phyloP scores from a whole-genome alignment of 805 yeast genomes.

The Blastobotrys attinorum region DNA sequence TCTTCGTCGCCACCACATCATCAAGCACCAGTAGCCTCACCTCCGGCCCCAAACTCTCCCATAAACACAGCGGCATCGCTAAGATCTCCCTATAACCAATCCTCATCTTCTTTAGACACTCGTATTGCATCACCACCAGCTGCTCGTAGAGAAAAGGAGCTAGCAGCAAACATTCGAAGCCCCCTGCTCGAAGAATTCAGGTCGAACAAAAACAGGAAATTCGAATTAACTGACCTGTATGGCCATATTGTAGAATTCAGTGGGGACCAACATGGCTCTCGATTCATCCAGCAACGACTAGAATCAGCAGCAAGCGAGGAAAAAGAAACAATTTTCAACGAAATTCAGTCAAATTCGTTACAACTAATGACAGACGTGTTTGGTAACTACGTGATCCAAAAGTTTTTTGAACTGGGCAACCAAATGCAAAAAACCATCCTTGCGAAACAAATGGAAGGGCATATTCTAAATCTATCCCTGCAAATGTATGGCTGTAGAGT shows the following conservation, averaged over 20 bases:
- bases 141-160: conserved; percentile 1
- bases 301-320: conserved; percentile 57
- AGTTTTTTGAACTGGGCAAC: conserved; percentile 79
- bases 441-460: conserved; percentile 64
- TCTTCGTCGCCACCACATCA: background rate
- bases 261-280: conserved; percentile 94
- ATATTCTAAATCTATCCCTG: conserved; percentile 64
- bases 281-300: conserved; percentile 88
- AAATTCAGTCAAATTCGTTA: conserved; percentile 63
- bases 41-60: background rate
- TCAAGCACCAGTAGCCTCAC: background rate
- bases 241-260: conserved; percentile 89
- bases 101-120: too few species aligned
- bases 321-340: conserved; percentile 75
- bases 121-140: conserved; percentile 2
- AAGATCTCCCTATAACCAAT: too few species aligned
- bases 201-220: conserved; percentile 52
- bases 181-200: conserved; percentile 83
- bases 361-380: conserved; percentile 93
- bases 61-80: background rate
- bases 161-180: conserved; percentile 9
- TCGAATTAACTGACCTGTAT: conserved; percentile 61
- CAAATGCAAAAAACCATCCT: conserved; percentile 60
- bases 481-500: conserved; percentile 99
- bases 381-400: conserved; percentile 95